phyloP scores from a whole-genome alignment of 2,329 filamentous ascomycete species.

The Xylaria sp. region DNA sequence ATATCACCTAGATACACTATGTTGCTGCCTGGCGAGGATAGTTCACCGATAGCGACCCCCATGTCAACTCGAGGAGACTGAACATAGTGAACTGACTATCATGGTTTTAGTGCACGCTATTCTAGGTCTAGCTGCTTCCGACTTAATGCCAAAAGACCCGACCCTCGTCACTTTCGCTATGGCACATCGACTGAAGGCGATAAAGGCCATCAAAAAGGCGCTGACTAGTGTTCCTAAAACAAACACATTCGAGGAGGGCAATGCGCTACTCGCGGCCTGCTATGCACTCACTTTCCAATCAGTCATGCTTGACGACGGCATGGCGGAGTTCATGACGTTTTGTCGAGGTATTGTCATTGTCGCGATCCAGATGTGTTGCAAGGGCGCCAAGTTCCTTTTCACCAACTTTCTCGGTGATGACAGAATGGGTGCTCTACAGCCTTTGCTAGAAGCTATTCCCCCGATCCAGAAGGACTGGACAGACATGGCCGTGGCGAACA shows the following conservation, averaged over 20 bases:
- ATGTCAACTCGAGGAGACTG: not conserved
- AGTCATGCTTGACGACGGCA: conserved; percentile 66
- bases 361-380: conserved; percentile 63
- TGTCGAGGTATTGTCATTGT: conserved; percentile 67
- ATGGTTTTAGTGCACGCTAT: conserved; percentile 75
- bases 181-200: conserved; percentile 71
- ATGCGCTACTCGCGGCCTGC: conserved; percentile 69
- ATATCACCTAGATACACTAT: not conserved
- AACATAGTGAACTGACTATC: conserved; percentile 46
- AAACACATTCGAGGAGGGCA: conserved; percentile 63
- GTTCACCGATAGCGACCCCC: not conserved
- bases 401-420: conserved; percentile 57
- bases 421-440: conserved; percentile 56
- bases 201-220: conserved; percentile 66
- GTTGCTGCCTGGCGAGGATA: conserved; percentile 2
- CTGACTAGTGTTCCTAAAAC: conserved; percentile 57
- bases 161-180: conserved; percentile 68
- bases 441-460: conserved; percentile 59
- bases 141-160: conserved; percentile 64
- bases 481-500: conserved; percentile 58
- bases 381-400: conserved; percentile 63
- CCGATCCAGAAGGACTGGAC: conserved; percentile 58
- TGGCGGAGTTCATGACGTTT: conserved; percentile 71
- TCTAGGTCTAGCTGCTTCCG: conserved; percentile 72
- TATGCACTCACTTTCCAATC: conserved; percentile 70